These are phyloP conservation scores for Hemisphaericaspora lyxosophila DNA, from an alignment of 1,139 yeast species.

Conservation along the genomic window DNA sequence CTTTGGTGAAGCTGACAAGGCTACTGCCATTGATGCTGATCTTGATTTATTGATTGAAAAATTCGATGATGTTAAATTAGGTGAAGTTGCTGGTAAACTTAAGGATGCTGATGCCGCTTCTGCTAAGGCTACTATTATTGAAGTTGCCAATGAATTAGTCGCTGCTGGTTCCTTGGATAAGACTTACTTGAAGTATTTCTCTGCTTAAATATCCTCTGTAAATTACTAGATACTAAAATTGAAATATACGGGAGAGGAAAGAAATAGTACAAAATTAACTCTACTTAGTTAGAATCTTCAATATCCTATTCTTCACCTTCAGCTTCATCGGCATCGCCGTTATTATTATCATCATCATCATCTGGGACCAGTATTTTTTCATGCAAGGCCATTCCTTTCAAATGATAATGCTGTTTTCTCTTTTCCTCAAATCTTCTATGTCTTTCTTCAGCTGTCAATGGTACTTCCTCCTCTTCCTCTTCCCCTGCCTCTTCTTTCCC, in stretches of 20 bases:
- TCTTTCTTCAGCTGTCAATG: constrained; percentile 56
- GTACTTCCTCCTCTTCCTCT: constrained; percentile 36
- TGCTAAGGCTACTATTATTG: constrained; percentile 53
- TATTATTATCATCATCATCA: constrained; percentile 23
- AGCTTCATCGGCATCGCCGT: neutral
- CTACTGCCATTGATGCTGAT: constrained; percentile 74
- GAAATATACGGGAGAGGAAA: neutral
- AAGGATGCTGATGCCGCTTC: constrained; percentile 51
- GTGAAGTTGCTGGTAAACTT: constrained; percentile 64
- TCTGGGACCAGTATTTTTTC: constrained; percentile 32
- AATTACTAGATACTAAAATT: constrained; percentile 1
- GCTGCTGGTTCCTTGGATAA: constrained; percentile 33
- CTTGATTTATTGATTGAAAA: constrained; percentile 75
- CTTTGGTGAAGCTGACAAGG: constrained; percentile 73
- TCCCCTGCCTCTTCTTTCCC: constrained; percentile 31
- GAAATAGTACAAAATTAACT: neutral
- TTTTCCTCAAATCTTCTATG: constrained; percentile 70
- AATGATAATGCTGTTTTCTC: constrained; percentile 75
- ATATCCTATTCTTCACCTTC: neutral
- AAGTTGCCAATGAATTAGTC: constrained; percentile 44
- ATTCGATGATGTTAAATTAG: constrained; percentile 74
- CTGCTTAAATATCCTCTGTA: constrained; percentile 5
- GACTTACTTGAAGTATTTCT: constrained; percentile 38
- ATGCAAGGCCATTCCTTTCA: constrained; percentile 59
- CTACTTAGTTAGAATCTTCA: neutral